Percentiles rank a stretch among this genome's conserved stretches.
Conservation (phyloP, 371 early-diverging fungal species). For the Batkoa obscura region DNA sequence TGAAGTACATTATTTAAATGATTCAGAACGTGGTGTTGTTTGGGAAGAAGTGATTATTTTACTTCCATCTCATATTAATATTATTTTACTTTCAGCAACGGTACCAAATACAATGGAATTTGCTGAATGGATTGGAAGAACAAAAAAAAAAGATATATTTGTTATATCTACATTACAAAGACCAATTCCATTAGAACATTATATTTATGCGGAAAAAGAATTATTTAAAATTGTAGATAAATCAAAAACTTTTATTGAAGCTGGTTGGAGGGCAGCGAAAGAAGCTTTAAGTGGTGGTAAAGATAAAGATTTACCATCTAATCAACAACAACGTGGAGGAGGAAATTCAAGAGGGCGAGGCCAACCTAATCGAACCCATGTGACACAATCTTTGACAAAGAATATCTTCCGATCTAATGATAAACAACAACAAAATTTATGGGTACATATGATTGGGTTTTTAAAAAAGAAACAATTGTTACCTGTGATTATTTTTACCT, state of each 20-base stretch:
- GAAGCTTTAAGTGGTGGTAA: slow-evolving; percentile 24
- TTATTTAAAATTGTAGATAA: slow-evolving; percentile 74
- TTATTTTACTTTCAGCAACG: slow-evolving; percentile 95
- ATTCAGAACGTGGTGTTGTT: slow-evolving; percentile 90
- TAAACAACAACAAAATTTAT: slow-evolving; percentile 52
- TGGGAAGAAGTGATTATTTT: slow-evolving; percentile 99
- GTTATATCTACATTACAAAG: slow-evolving; percentile 94
- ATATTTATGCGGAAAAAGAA: slow-evolving; percentile 67
- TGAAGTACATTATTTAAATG: slow-evolving; percentile 99
- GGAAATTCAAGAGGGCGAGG: neutral
- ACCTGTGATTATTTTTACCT: slow-evolving; percentile 94
- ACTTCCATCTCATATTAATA: slow-evolving; percentile 84
- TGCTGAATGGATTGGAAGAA: slow-evolving; percentile 98
- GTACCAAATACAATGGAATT: slow-evolving; percentile 98
- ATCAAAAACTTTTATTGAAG: slow-evolving; percentile 23
- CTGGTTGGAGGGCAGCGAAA: slow-evolving; percentile 42
- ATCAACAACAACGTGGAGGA: slow-evolving; percentile 17
- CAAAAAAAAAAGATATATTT: slow-evolving; percentile 90
- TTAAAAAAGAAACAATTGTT: slow-evolving; percentile 55
- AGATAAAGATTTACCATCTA: slow-evolving; percentile 17
- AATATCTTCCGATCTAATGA: neutral
- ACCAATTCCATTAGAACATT: slow-evolving; percentile 95
- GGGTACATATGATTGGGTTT: slow-evolving; percentile 53
- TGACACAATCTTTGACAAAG: too few relatives aligned
- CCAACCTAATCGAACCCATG: neutral